A percentile compares a stretch with the other conserved stretches of the same genome.
These are phyloP conservation scores for Blastobotrys capitulatus DNA, from an alignment of 1,139 yeast genomes.

Conservation along the genomic window DNA sequence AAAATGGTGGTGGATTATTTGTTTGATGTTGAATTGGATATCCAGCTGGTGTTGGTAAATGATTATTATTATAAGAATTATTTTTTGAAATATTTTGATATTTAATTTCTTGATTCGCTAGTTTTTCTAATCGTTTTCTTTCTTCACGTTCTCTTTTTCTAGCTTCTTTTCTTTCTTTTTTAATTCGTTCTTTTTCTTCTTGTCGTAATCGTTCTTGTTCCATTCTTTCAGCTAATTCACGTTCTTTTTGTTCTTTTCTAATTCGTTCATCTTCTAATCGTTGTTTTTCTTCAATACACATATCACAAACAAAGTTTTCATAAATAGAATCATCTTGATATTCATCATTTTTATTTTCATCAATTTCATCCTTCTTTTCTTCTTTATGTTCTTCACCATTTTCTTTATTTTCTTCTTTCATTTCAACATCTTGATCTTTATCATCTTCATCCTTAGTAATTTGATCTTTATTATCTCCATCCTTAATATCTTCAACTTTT, in stretches of 20 bases:
- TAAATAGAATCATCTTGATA: neutral
- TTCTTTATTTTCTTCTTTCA: neutral
- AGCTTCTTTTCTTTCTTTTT: conserved; percentile 9
- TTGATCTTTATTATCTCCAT: neutral
- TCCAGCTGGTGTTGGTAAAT: too few relatives aligned
- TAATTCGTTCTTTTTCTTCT: conserved; percentile 7
- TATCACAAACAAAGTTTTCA: conserved; percentile 12
- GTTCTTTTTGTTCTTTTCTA: conserved; percentile 1
- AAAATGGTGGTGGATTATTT: too few relatives aligned
- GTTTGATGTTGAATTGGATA: too few relatives aligned
- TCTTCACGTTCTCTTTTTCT: conserved; percentile 11
- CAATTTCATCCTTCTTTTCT: too few relatives aligned
- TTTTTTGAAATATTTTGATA: too few relatives aligned
- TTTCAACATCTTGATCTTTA: too few relatives aligned
- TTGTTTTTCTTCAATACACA: conserved; percentile 9
- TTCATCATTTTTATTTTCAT: neutral
- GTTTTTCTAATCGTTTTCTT: conserved; percentile 11
- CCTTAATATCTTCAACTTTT: neutral
- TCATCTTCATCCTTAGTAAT: too few relatives aligned
- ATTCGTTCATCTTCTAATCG: conserved; percentile 9
- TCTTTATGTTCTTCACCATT: neutral
- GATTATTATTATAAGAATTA: too few relatives aligned
- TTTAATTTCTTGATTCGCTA: neutral
- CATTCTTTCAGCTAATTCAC: neutral
- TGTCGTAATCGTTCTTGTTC: conserved; percentile 8